Conservation (phyloP, 352 stramenopile species). For the Pythium chondricola region DNA sequence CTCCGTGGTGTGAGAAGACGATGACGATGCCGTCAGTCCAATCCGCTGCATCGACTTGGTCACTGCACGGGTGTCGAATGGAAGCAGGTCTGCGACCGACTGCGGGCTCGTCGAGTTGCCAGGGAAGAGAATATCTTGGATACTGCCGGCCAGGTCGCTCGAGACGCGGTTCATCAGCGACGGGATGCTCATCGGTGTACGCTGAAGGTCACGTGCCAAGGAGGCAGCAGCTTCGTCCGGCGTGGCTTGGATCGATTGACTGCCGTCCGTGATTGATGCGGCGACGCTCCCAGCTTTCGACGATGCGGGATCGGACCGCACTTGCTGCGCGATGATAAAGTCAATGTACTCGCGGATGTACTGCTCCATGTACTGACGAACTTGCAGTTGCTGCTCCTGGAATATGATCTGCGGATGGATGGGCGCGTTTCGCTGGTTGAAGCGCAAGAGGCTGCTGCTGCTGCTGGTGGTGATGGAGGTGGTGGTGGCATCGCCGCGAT, state of each 20-base stretch:
- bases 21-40: conserved; percentile 5
- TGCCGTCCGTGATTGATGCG: neutral
- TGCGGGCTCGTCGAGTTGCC: conserved; percentile 59
- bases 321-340: conserved; percentile 26
- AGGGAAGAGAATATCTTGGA: conserved; percentile 60
- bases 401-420: conserved; percentile 26
- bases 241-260: neutral
- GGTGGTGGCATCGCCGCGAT: neutral
- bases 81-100: conserved; percentile 43
- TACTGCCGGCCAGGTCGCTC: conserved; percentile 34
- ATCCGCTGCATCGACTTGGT: conserved; percentile 14
- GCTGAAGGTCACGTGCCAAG: conserved; percentile 33
- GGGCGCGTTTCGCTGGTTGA: conserved; percentile 21
- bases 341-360: conserved; percentile 32
- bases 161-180: conserved; percentile 34
- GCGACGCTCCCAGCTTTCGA: neutral
- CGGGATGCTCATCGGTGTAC: conserved; percentile 47
- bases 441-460: conserved; percentile 15
- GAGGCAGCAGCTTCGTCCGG: conserved; percentile 14
- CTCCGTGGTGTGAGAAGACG: no score
- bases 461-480: neutral
- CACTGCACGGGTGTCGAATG: conserved; percentile 6
- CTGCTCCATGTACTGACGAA: conserved; percentile 24
- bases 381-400: conserved; percentile 24
- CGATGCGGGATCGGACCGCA: conserved; percentile 11